A percentile compares a stretch with the other conserved stretches of the same genome.
Evolutionary conservation across 768 basidiomycete genomes (phyloP).

Genomic region (Psilocybe cyanescens): DNA sequence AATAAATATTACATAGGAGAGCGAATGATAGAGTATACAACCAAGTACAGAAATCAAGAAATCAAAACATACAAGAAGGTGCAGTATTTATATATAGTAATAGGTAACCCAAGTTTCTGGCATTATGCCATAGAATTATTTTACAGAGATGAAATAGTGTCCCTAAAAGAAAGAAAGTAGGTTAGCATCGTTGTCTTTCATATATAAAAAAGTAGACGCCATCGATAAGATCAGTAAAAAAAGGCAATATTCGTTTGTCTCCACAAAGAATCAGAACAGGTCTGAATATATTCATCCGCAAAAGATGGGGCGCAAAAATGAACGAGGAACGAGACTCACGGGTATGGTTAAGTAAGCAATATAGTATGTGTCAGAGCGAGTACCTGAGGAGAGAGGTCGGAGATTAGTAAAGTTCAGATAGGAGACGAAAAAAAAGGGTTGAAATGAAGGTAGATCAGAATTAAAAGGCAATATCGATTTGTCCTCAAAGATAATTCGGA

Average conservation of each 20-base stretch:
- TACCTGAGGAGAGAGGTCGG: conserved; percentile 14
- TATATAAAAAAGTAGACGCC: not conserved
- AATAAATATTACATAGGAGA: too few species aligned
- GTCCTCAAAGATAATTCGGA: conserved; percentile 67
- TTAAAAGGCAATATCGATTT: conserved; percentile 66
- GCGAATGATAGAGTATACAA: not conserved
- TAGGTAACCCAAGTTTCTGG: not conserved
- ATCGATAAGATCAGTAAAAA: conserved; percentile 36
- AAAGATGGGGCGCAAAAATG: conserved; percentile 16
- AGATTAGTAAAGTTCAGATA: conserved; percentile 17
- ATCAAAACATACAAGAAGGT: not conserved
- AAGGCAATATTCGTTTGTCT: conserved; percentile 63
- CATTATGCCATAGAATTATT: conserved; percentile 1
- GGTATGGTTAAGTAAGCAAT: conserved; percentile 21
- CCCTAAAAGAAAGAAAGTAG: not conserved
- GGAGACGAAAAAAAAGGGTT: conserved; percentile 7
- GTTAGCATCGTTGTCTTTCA: not conserved
- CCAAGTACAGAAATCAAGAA: not conserved
- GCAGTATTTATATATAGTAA: not conserved
- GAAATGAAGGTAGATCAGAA: conserved; percentile 33
- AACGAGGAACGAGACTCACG: conserved; percentile 37
- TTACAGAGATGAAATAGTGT: not conserved
- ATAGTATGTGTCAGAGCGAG: conserved; percentile 8
- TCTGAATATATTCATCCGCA: conserved; percentile 59
- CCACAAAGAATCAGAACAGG: conserved; percentile 68